Conservation (phyloP, 768 basidiomycete genomes). For the Mycena crocata region DNA sequence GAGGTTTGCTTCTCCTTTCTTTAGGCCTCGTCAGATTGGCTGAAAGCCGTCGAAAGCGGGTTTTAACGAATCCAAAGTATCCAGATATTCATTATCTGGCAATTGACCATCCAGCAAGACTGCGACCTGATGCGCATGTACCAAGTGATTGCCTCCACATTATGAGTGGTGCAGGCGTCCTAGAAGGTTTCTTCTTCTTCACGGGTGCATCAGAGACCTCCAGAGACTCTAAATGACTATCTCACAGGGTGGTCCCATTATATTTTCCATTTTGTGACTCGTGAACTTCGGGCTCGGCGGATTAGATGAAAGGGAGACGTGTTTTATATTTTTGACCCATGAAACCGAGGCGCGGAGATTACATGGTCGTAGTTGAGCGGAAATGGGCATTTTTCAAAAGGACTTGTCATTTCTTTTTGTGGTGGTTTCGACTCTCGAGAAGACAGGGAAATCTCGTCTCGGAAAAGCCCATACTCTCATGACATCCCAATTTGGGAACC, state of each 20-base stretch:
- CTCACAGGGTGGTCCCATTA: conserved; percentile 66
- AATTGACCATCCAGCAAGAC: conserved; percentile 70
- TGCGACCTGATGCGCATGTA: conserved; percentile 71
- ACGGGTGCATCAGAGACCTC: too few species aligned
- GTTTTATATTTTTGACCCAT: neutral
- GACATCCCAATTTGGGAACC: too few species aligned
- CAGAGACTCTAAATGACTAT: too few species aligned
- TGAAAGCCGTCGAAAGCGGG: conserved; percentile 45
- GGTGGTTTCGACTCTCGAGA: too few species aligned
- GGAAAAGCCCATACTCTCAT: too few species aligned
- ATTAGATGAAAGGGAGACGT: neutral
- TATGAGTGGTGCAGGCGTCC: conserved; percentile 59
- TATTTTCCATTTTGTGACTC: conserved; percentile 58
- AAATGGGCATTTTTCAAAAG: too few species aligned
- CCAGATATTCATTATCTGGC: conserved; percentile 68
- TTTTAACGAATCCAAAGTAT: conserved; percentile 55
- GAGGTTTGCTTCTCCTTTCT: conserved; percentile 52
- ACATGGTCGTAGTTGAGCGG: too few species aligned
- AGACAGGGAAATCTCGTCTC: too few species aligned
- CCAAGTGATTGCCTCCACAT: conserved; percentile 60
- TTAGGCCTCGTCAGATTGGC: neutral
- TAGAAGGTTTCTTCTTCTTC: too few species aligned
- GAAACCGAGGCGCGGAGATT: too few species aligned
- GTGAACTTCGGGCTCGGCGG: conserved; percentile 23
- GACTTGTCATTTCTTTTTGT: too few species aligned